phyloP scores from a whole-genome alignment of 306 rosid genomes.

The Vicia faba region DNA sequence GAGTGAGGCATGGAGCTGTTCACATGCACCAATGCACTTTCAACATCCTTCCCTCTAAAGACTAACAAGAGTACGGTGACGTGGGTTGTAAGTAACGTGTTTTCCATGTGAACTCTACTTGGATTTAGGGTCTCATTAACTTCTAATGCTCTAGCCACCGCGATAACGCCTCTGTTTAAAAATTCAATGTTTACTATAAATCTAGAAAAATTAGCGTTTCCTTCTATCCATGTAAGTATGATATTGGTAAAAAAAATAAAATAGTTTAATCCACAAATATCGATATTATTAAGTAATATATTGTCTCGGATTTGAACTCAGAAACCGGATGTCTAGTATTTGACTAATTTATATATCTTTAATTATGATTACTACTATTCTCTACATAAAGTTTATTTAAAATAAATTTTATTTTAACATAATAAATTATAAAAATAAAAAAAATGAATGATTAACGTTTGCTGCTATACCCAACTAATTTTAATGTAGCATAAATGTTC shows the following conservation, averaged over 20 bases:
- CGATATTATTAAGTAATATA: too few relatives aligned
- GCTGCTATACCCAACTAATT: too few relatives aligned
- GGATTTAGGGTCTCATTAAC: slow-evolving; percentile 35
- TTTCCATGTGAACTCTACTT: slow-evolving; percentile 51
- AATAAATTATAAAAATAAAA: too few relatives aligned
- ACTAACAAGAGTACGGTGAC: slow-evolving; percentile 12
- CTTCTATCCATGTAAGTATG: neutral
- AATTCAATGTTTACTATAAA: slow-evolving; percentile 43
- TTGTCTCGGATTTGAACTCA: too few relatives aligned
- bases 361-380: too few relatives aligned
- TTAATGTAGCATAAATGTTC: too few relatives aligned
- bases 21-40: slow-evolving; percentile 52
- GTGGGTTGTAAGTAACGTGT: slow-evolving; percentile 45
- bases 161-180: slow-evolving; percentile 27
- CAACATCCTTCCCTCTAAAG: slow-evolving; percentile 42
- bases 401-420: too few relatives aligned
- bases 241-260: neutral
- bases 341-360: too few relatives aligned
- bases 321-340: too few relatives aligned
- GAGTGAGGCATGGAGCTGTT: slow-evolving; percentile 46
- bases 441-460: too few relatives aligned
- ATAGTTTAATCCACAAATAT: too few relatives aligned
- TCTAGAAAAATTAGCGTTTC: slow-evolving; percentile 11
- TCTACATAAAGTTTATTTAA: too few relatives aligned
- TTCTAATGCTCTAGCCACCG: slow-evolving; percentile 31